These are phyloP conservation scores for Coemansia furcata DNA, from an alignment of 192 early-diverging fungal genomes.

Conservation along the genomic window DNA sequence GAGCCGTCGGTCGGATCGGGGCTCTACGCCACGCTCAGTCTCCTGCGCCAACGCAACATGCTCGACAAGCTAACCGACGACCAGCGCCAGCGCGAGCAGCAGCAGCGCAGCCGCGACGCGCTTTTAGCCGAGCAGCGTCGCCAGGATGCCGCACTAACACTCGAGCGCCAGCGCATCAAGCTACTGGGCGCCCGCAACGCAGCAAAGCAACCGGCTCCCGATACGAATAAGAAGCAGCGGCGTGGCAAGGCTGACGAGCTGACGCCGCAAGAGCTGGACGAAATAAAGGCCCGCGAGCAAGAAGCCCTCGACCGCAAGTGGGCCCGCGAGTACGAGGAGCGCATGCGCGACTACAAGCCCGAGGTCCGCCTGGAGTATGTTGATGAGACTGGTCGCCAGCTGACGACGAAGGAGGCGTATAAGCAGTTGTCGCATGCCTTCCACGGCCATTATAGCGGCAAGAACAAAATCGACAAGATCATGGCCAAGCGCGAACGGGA, in stretches of 20 bases:
- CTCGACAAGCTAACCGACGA: slow-evolving; percentile 64
- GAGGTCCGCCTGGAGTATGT: slow-evolving; percentile 86
- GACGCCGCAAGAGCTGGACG: slow-evolving; percentile 36
- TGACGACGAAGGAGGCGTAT: slow-evolving; percentile 91
- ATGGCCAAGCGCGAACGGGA: slow-evolving; percentile 82
- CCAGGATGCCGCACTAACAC: slow-evolving; percentile 57
- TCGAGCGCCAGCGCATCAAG: slow-evolving; percentile 70
- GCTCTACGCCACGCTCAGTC: slow-evolving; percentile 75
- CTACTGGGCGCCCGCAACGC: slow-evolving; percentile 33
- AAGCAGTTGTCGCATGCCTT: slow-evolving; percentile 89
- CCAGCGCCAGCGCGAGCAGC: slow-evolving; percentile 62
- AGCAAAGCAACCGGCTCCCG: not conserved
- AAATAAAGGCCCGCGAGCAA: slow-evolving; percentile 42
- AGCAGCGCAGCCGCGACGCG: slow-evolving; percentile 32
- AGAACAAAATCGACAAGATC: slow-evolving; percentile 90
- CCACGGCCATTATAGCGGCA: slow-evolving; percentile 91
- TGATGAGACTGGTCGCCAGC: slow-evolving; percentile 79
- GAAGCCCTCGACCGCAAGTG: slow-evolving; percentile 60
- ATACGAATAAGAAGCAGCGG: not conserved
- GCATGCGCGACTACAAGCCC: slow-evolving; percentile 89
- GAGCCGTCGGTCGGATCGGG: slow-evolving; percentile 82
- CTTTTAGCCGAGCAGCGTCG: slow-evolving; percentile 75
- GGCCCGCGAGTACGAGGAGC: slow-evolving; percentile 71
- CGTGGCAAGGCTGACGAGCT: slow-evolving; percentile 49
- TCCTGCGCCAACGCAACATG: slow-evolving; percentile 79